phyloP scores from a whole-genome alignment of 1,284 basidiomycete genomes.

The Sanghuangporus baumii region DNA sequence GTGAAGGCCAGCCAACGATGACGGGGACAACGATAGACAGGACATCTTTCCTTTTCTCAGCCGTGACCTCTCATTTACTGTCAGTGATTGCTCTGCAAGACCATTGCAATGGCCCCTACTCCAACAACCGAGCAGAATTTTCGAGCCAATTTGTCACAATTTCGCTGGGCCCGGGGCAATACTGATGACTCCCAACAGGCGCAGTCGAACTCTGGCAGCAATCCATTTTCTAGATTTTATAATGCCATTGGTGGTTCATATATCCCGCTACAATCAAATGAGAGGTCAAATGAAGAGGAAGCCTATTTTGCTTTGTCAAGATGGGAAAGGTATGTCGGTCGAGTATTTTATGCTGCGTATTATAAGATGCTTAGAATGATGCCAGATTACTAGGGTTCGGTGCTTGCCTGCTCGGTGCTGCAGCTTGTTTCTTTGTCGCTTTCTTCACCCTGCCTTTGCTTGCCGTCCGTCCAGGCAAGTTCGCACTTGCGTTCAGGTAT shows the following conservation, averaged over 20 bases:
- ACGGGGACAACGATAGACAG: neutral
- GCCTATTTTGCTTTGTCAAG: conserved; percentile 91
- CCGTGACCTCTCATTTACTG: neutral
- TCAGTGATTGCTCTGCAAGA: neutral
- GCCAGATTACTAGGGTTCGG: conserved; percentile 87
- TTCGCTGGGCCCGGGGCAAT: conserved; percentile 77
- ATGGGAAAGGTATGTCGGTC: conserved; percentile 70
- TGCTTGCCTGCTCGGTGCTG: conserved; percentile 84
- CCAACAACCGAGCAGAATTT: conserved; percentile 60
- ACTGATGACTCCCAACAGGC: conserved; percentile 64
- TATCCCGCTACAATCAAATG: conserved; percentile 81
- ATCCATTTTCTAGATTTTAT: conserved; percentile 72
- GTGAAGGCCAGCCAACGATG: neutral
- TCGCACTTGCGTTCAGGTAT: conserved; percentile 84
- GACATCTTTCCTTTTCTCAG: neutral
- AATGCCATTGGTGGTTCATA: conserved; percentile 75
- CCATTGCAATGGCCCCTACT: conserved; percentile 15
- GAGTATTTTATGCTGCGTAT: neutral
- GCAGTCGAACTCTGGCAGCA: conserved; percentile 27
- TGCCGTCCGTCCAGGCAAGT: conserved; percentile 80
- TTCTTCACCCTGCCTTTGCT: conserved; percentile 89
- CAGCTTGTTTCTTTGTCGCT: conserved; percentile 92
- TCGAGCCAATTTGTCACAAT: conserved; percentile 67
- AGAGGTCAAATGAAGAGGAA: conserved; percentile 91
- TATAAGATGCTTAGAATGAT: neutral